phyloP scores from a whole-genome alignment of 768 basidiomycete genomes.

The Sistotremastrum niveocremeum region DNA sequence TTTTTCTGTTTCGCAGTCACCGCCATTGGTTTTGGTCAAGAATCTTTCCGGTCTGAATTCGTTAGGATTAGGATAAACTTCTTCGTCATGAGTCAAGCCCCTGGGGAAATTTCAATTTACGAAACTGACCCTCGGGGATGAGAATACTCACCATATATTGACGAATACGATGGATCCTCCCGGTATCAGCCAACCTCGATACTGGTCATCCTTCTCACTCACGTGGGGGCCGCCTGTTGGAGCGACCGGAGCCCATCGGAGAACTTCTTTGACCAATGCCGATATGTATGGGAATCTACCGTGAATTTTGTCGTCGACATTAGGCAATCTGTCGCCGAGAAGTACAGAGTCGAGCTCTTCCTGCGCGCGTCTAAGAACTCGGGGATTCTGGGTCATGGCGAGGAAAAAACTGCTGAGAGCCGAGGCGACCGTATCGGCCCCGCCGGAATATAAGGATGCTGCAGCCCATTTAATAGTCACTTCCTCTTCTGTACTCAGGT shows the following conservation, averaged over 20 bases:
- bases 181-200: slow-evolving; percentile 1
- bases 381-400: neutral
- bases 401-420: neutral
- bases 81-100: slow-evolving; percentile 28
- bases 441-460: slow-evolving; percentile 13
- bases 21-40: slow-evolving; percentile 2
- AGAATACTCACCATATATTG: neutral
- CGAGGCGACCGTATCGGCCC: slow-evolving; percentile 8
- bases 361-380: slow-evolving; percentile 2
- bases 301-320: slow-evolving; percentile 1
- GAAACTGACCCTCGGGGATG: too few species aligned
- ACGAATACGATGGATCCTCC: slow-evolving; percentile 1
- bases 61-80: slow-evolving; percentile 26
- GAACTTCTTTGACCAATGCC: slow-evolving; percentile 1
- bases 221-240: slow-evolving; percentile 2
- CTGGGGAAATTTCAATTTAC: slow-evolving; percentile 9
- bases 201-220: slow-evolving; percentile 1
- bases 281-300: slow-evolving; percentile 1
- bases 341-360: slow-evolving; percentile 1
- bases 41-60: slow-evolving; percentile 25
- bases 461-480: slow-evolving; percentile 12
- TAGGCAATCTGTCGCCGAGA: slow-evolving; percentile 1
- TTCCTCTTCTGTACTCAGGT: slow-evolving; percentile 3
- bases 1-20: too few species aligned
- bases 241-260: slow-evolving; percentile 1